phyloP scores from a whole-genome alignment of 2,329 filamentous ascomycete genomes.

The Westerdykella aurantiaca region DNA sequence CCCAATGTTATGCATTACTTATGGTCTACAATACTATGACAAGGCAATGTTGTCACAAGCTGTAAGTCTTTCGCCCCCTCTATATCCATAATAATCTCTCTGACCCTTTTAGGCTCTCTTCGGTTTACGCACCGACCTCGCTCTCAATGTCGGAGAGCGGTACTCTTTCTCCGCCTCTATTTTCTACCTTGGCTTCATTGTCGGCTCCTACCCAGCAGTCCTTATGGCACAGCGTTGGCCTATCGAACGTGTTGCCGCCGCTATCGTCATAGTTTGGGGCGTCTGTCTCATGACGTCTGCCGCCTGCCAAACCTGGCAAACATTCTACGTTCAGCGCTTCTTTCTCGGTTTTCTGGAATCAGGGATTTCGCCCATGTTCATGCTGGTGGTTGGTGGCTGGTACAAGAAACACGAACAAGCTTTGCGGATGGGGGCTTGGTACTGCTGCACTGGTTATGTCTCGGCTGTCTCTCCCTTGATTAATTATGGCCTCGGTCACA shows the following conservation, averaged over 20 bases:
- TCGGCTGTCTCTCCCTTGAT: slow-evolving; percentile 22
- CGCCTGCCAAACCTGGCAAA: slow-evolving; percentile 47
- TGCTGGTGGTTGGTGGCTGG: slow-evolving; percentile 52
- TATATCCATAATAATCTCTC: not conserved
- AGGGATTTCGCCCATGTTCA: slow-evolving; percentile 50
- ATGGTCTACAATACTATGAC: slow-evolving; percentile 29
- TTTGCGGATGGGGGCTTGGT: slow-evolving; percentile 58
- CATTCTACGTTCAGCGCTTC: slow-evolving; percentile 47
- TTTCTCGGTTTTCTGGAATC: slow-evolving; percentile 52
- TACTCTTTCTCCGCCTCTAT: slow-evolving; percentile 42
- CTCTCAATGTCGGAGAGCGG: slow-evolving; percentile 35
- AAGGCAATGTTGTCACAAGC: slow-evolving; percentile 50
- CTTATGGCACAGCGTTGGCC: slow-evolving; percentile 43
- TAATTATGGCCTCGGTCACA: slow-evolving; percentile 31
- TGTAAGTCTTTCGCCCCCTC: slow-evolving; percentile 24
- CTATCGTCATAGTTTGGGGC: slow-evolving; percentile 43
- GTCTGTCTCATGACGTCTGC: slow-evolving; percentile 44
- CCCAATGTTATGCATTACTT: slow-evolving; percentile 20
- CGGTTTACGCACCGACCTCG: slow-evolving; percentile 23
- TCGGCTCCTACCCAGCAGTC: slow-evolving; percentile 44
- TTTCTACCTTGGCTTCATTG: slow-evolving; percentile 47
- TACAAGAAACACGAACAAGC: slow-evolving; percentile 56
- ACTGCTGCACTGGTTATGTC: slow-evolving; percentile 48
- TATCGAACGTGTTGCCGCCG: slow-evolving; percentile 43
- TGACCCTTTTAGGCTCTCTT: slow-evolving; percentile 21